Evolutionary conservation across 306 rosid species (phyloP), one percentile per base, ranked within the genome.

Genomic region (Rosa chinensis): DNA sequence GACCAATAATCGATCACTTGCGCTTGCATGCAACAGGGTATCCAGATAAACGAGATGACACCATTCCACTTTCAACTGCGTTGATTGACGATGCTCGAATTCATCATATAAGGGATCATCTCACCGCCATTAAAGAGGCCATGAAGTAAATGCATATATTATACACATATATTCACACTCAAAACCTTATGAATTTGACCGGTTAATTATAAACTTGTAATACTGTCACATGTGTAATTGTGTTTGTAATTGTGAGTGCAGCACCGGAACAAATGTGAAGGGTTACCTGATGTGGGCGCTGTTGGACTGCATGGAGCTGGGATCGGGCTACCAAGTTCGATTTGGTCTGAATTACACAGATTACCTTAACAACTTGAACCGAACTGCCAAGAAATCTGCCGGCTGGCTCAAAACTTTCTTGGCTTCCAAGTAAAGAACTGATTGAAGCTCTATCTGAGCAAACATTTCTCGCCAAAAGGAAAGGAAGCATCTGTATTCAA

Each of bases 221-320:
- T 5, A 43, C 45, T 43, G 8, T 6, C 8, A 7, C 47, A 8
- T 55, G 11, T 55, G 0, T 55, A n/a, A 55, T n/a, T 20, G 25
- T 55, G 62, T 55, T 20, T 55, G 25, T 20, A 6, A 28, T 5
- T 35, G 70, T 35, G 44, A 64, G 10, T 64, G 70, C 70, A 64
- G 70, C n/a, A 64, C 37, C 20, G 70, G 70, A 5, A 14, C 70
- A 35, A 32, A 64, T 64, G 70, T 64, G 70, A 28, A 64, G 70
- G 44, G 44, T 13, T 64, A 64, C 44, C 44, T 64, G n/a, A 35
- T 64, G 70, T 64, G 70, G 70, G 70, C 70, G 9, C 0, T 35
- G 70, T 16, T 64, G 44, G 44, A 64, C 21, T 64, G 44, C 70
- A 5, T 64, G 44, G 70, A 64, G 43, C 14, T 14, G 70, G 44